Evolutionary conservation across 2,329 filamentous ascomycete genomes (phyloP).

Genomic region (Pyricularia sp.): DNA sequence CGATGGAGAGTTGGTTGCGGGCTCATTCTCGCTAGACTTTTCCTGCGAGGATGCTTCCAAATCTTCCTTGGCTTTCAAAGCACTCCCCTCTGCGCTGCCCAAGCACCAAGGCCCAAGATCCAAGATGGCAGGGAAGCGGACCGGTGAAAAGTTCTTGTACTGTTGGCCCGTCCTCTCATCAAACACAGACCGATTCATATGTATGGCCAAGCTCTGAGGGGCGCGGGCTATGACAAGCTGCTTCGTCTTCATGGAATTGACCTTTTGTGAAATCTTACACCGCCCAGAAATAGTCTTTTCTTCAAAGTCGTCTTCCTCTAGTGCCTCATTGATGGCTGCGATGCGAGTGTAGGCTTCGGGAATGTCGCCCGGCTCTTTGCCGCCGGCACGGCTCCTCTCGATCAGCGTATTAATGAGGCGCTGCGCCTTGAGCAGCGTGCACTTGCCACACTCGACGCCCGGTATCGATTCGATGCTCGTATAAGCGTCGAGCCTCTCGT

Average conservation of each 20-base stretch:
- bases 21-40: background rate
- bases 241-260: constrained; percentile 76
- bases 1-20: constrained; percentile 10
- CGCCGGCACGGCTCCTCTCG: constrained; percentile 18
- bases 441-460: constrained; percentile 85
- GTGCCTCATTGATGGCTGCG: constrained; percentile 52
- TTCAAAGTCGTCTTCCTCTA: constrained; percentile 74
- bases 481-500: constrained; percentile 75
- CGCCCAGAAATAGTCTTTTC: constrained; percentile 54
- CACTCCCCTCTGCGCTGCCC: constrained; percentile 39
- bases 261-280: constrained; percentile 59
- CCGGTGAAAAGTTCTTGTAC: constrained; percentile 73
- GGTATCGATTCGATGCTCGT: constrained; percentile 78
- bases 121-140: constrained; percentile 65
- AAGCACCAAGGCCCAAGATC: constrained; percentile 82
- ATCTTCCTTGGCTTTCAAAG: constrained; percentile 3
- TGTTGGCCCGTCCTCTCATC: constrained; percentile 72
- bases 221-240: constrained; percentile 79
- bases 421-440: constrained; percentile 60
- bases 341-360: constrained; percentile 29
- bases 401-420: constrained; percentile 37
- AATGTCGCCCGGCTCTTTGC: background rate
- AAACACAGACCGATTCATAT: constrained; percentile 88
- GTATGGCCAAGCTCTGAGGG: constrained; percentile 71
- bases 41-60: background rate